Base-by-base conservation (phyloP, 192 early-diverging fungal genomes). In the Thoreauomyces humboldtii region DNA sequence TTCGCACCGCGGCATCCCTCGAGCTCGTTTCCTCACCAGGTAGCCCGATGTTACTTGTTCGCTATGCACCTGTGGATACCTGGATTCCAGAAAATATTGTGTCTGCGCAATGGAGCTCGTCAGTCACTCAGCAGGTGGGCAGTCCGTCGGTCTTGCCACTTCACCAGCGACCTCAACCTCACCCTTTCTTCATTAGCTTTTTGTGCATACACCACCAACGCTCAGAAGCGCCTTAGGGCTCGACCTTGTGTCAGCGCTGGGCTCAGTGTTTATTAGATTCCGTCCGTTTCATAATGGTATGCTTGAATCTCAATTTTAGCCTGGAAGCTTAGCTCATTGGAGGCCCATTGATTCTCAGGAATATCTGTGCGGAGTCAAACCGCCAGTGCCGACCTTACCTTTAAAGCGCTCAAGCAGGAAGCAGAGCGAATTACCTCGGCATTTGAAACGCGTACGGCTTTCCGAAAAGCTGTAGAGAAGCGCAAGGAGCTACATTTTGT, bases 261-360 rank as follows among this genome's bases (percentile, higher is more conserved):
- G 27, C 21, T 2, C 2, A 2, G 27, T 52, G 17, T 52, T 17
- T 5, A 52, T 52, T 28, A 22, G 50, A 28, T 52, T 31, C 29
- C 50, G 50, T 15, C 50, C 50, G 2, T 52, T 28, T 52, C 3
- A 11, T 2, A 24, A 32, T 7, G 34, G 55, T 7, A 50, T n/a
- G 47, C 47, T 50, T 50, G 25, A 24, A 50, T 50, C 47, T 24
- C n/a, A n/a, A n/a, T n/a, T n/a, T n/a, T n/a, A n/a, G n/a, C n/a
- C n/a, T n/a, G n/a, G n/a, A n/a, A n/a, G n/a, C n/a, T n/a, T n/a
- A n/a, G n/a, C n/a, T n/a, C n/a, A n/a, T n/a, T n/a, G n/a, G n/a
- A n/a, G n/a, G n/a, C n/a, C n/a, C n/a, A n/a, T n/a, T n/a, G n/a
- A n/a, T n/a, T n/a, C n/a, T n/a, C n/a, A 9, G 47, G 7, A 50